Base-by-base conservation (phyloP, 2,329 filamentous ascomycete species). In the Chrysoporthe puriensis region DNA sequence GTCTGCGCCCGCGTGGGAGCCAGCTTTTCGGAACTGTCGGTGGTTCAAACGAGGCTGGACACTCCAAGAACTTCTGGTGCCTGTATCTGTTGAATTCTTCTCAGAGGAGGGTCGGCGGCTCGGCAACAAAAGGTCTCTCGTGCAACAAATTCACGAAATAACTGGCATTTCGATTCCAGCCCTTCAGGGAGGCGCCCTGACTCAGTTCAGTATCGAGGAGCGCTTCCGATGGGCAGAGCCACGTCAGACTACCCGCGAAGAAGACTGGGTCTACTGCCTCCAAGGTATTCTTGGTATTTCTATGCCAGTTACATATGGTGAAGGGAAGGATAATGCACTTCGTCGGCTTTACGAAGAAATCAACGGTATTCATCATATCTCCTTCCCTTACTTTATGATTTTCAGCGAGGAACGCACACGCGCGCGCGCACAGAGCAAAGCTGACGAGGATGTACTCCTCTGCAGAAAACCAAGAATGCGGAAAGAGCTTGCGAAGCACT, bases 41-140 rank as follows among this genome's bases (percentile, higher is more conserved):
- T 65, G 63, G 63, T 65, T 60, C 42, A 67, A 34, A 42, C 66
- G 66, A 60, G 71, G 70, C 21, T 72, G 70, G 71, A 74, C 70
- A 52, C 70, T 71, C 32, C 71, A 71, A 42, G 73, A 72, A 62
- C 71, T 73, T 4, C 13, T 73, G 1, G 75, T 74, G 4, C 76
- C 75, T 3, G 13, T 18, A 50, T 62, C 43, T 5, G 72, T 77
- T 32, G 72, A 73, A 40, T 78, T 77, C 71, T 78, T 73, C 60
- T 67, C 71, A 7, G 42, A 62, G 2, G 71, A 74, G 6, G 52
- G 70, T 11, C 44, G 40, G 32, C 59, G 42, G 6, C 69, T 78
- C 13, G 75, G 76, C 26, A 65, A 72, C 46, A 77, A 75, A 68
- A 63, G 14, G 13, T 71, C 69, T 34, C 71, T 76, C 21, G 67